phyloP scores from a whole-genome alignment of 129 eudicot genomes.

The sunflower (Helianthus annuus) region DNA sequence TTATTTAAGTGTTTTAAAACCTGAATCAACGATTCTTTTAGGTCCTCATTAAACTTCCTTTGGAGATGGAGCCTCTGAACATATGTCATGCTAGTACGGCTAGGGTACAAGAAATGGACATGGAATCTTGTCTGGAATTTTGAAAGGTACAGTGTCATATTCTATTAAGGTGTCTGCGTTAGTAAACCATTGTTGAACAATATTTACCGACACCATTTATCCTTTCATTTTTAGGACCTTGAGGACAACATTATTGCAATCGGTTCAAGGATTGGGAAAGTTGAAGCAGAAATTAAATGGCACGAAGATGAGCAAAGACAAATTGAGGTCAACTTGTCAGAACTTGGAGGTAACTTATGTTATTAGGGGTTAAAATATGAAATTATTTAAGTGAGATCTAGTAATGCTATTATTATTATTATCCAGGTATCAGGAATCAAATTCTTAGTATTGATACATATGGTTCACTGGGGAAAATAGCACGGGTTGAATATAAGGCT shows the following conservation, averaged over 20 bases:
- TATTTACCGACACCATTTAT: conserved; percentile 17
- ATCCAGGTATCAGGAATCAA: conserved; percentile 36
- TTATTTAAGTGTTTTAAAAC: not conserved
- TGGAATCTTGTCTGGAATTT: not conserved
- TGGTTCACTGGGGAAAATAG: conserved; percentile 25
- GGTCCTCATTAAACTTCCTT: conserved; percentile 43
- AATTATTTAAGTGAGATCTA: not conserved
- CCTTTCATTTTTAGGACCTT: conserved; percentile 46
- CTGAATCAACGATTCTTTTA: conserved; percentile 12
- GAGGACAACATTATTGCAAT: conserved; percentile 18
- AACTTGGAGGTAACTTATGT: conserved; percentile 41
- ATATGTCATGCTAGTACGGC: not conserved
- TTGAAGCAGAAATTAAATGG: conserved; percentile 26
- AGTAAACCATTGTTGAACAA: not conserved
- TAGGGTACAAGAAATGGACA: not conserved
- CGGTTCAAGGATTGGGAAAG: conserved; percentile 25
- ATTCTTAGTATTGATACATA: not conserved
- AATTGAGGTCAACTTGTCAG: conserved; percentile 28
- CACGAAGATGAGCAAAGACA: conserved; percentile 4
- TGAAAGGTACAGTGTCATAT: conserved; percentile 30
- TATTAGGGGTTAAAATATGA: not conserved
- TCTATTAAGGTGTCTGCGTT: not conserved
- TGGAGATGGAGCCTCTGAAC: conserved; percentile 21
- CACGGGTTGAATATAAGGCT: conserved; percentile 34
- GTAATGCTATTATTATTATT: conserved; percentile 6